Evolutionary conservation across 2,329 filamentous ascomycete species (phyloP).

Genomic region (Colletotrichum tanaceti): DNA sequence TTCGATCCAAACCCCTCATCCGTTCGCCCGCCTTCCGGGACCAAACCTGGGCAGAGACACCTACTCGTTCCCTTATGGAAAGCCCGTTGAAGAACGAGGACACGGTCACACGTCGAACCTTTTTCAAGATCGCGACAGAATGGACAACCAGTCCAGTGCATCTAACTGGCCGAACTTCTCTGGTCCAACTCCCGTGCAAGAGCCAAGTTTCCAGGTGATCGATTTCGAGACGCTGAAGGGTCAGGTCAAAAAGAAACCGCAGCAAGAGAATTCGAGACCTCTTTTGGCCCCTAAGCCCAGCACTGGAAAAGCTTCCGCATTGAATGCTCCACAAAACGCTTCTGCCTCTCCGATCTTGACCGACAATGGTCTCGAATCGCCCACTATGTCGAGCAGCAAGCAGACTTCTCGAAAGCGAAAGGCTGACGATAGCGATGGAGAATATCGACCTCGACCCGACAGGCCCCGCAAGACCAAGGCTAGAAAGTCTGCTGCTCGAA

Average conservation of each 20-base stretch:
- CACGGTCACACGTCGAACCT: neutral
- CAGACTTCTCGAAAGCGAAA: conserved; percentile 10
- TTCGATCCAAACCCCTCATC: neutral
- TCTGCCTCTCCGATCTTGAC: neutral
- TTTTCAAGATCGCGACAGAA: neutral
- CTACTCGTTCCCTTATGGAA: neutral
- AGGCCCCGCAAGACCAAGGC: conserved; percentile 9
- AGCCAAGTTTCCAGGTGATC: neutral
- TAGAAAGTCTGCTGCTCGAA: conserved; percentile 9
- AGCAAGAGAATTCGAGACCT: too few species aligned
- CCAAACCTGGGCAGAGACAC: neutral
- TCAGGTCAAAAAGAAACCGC: neutral
- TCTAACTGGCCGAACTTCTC: neutral
- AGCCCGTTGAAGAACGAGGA: neutral
- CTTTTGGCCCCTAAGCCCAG: neutral
- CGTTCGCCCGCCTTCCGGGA: neutral
- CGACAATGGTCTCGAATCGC: neutral
- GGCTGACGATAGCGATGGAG: conserved; percentile 27
- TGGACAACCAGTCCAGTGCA: neutral
- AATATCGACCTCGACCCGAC: conserved; percentile 22
- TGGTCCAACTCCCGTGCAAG: neutral
- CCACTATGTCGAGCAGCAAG: neutral
- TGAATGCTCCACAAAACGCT: neutral
- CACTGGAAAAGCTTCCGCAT: neutral
- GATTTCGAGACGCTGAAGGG: neutral